A percentile compares a stretch with the other conserved stretches of the same genome.
Evolutionary conservation across 23 red algal species (phyloP).

Genomic region (Porphyridium purpureum): DNA sequence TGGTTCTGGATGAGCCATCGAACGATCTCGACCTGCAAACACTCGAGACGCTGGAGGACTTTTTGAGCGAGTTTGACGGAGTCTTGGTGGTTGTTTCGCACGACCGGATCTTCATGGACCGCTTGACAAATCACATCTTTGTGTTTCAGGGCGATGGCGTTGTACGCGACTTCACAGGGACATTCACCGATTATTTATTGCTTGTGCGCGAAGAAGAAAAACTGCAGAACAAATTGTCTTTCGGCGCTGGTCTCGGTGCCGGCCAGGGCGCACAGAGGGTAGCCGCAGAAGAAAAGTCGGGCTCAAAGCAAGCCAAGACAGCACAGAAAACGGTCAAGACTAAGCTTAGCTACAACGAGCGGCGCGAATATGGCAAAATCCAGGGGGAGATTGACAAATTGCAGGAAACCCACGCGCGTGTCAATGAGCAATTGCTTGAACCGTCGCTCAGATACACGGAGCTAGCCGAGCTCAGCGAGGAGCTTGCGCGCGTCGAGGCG

Average conservation of each 20-base stretch:
- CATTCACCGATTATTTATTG: constrained; percentile 56
- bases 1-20: constrained; percentile 58
- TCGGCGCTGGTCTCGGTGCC: background rate
- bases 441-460: constrained; percentile 4
- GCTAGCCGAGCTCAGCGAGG: constrained; percentile 9
- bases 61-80: constrained; percentile 27
- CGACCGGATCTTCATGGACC: constrained; percentile 66
- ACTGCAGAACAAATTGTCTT: constrained; percentile 9
- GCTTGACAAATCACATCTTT: constrained; percentile 50
- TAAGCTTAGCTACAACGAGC: constrained; percentile 41
- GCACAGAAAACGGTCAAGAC: background rate
- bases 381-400: constrained; percentile 38
- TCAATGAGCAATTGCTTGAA: constrained; percentile 6
- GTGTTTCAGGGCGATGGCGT: constrained; percentile 47
- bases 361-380: constrained; percentile 23
- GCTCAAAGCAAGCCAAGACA: constrained; percentile 1
- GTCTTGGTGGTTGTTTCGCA: constrained; percentile 55
- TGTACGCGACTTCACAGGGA: constrained; percentile 27
- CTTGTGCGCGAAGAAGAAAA: constrained; percentile 4
- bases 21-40: constrained; percentile 74
- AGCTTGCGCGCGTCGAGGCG: constrained; percentile 14
- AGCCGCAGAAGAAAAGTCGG: constrained; percentile 1
- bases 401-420: constrained; percentile 2
- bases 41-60: constrained; percentile 45
- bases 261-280: background rate